Conservation (phyloP, 2,329 filamentous ascomycete genomes). For the Microdochium nivale region DNA sequence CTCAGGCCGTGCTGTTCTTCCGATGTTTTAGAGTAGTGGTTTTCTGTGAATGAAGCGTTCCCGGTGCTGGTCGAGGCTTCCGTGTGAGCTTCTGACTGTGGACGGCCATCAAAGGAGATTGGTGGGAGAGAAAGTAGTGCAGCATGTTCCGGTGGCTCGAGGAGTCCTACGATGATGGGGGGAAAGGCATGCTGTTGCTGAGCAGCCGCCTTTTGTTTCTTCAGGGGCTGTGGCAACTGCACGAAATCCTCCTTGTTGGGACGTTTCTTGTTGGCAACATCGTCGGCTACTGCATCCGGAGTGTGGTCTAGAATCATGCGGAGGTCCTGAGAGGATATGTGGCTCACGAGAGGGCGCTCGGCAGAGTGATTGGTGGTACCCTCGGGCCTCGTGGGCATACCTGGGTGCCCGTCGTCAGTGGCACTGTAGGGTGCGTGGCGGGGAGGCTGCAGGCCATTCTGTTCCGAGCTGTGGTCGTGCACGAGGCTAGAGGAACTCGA, state of each 20-base stretch:
- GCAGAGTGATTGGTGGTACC: slow-evolving; percentile 6
- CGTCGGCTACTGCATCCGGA: slow-evolving; percentile 31
- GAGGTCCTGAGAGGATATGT: slow-evolving; percentile 32
- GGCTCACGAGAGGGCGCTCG: slow-evolving; percentile 15
- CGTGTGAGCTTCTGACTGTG: slow-evolving; percentile 31
- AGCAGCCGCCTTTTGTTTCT: slow-evolving; percentile 51
- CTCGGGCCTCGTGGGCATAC: slow-evolving; percentile 14
- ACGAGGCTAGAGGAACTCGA: slow-evolving; percentile 35
- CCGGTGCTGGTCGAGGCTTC: slow-evolving; percentile 23
- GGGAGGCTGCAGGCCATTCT: neutral
- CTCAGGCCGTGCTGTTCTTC: neutral
- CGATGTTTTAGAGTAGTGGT: neutral
- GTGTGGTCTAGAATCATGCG: slow-evolving; percentile 37
- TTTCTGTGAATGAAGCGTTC: slow-evolving; percentile 11
- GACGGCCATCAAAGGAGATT: slow-evolving; percentile 45
- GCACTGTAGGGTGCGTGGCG: slow-evolving; percentile 12
- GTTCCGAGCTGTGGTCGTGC: slow-evolving; percentile 18
- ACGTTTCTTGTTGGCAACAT: slow-evolving; percentile 46
- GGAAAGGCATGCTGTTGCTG: slow-evolving; percentile 47
- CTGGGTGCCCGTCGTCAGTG: slow-evolving; percentile 14
- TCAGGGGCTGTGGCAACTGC: slow-evolving; percentile 54
- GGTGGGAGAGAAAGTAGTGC: slow-evolving; percentile 48
- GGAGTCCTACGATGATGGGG: slow-evolving; percentile 56
- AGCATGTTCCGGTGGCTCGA: slow-evolving; percentile 53
- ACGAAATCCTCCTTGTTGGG: slow-evolving; percentile 52